Evolutionary conservation across 176 grass and related monocot genomes (phyloP), one percentile per base, ranked within the genome.

Genomic region (Phoenix roebelenii): DNA sequence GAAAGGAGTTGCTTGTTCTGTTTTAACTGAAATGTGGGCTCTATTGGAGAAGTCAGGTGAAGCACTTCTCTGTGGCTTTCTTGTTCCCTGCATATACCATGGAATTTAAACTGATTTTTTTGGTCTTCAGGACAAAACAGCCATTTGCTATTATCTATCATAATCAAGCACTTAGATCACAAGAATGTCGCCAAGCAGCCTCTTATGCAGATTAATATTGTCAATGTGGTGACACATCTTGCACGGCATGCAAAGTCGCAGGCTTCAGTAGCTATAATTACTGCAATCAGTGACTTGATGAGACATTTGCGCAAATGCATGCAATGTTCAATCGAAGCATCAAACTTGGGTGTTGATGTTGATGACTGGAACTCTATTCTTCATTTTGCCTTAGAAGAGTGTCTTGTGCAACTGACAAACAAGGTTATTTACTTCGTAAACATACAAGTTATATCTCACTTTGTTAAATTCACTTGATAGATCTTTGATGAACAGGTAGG

Each of bases 281-380:
- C 78, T 74, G 82, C 84, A 53, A 98, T 92, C 52, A 78, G 76
- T 44, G 93, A 89, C 58, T 82, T 92, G 72, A 72, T 85, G 68
- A 98, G 83, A 57, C 87, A 98, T 66, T 66, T 98, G 66, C 84
- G 79, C 64, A 98, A 89, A 85, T 98, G 93, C 81, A 80, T 98
- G 81, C 82, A 89, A 75, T 78, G 53, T 88, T 84, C 87, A 59
- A 67, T 98, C 49, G 93, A 98, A 77, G 54, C 84, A 78, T 80
- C 79, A 74, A 82, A 89, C 80, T 54, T 60, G 17, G 54, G 71
- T 50, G 64, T 30, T 74, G 81, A 83, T 76, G 52, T 63, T 26
- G 57, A 74, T 50, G 83, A 68, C 20, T 76, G 69, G 70, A 89
- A 83, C 67, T 83, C 71, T 61, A 73, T 65, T 54, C 84, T 98